Evolutionary conservation across 805 yeast genomes (phyloP), one percentile per base, ranked within the genome.

Genomic region (Kuraishia capsulata): DNA sequence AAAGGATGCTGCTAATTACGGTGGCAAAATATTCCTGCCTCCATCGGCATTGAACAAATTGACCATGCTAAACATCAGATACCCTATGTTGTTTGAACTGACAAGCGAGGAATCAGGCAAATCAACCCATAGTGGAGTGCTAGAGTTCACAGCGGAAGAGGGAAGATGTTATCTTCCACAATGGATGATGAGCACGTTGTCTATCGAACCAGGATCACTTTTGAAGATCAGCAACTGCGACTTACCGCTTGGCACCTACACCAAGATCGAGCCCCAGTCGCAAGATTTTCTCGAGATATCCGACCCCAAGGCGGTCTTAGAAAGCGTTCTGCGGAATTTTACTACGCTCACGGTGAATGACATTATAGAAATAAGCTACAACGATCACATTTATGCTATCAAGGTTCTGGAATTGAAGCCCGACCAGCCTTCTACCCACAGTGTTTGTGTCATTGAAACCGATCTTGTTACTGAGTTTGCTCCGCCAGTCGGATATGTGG

Each of bases 401-500:
- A 83, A 79, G 53, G 89, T 92, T 16, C 63, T 90, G 34, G 97
- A 92, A 50, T 85, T 78, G 20, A 85, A 85, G 51, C 97, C 97
- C 0, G 84, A 81, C 38, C 49, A 57, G 5, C n/a, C n/a, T n/a
- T 62, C 65, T 5, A 34, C 31, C 10, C 63, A 72, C 25, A 84
- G 96, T 42, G 81, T 90, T 11, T 90, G 97, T 67, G 96, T 92
- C 4, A 86, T 92, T 20, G 99, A 92, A 56, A 92, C 98, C 0
- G 98, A 92, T 63, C 68, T 92, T 44, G 95, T 86, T 42, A 95
- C 97, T 0, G 99, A 92, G 54, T 92, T 92, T 65, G 97, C 97
- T 2, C 96, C 98, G 2, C 99, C 99, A 0, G 96, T 90, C 4
- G 99, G 99, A 0, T 92, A 92, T 55, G 96, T 85, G 16, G 97